phyloP scores from a whole-genome alignment of 306 rosid species.

The Begonia peltatifolia region DNA sequence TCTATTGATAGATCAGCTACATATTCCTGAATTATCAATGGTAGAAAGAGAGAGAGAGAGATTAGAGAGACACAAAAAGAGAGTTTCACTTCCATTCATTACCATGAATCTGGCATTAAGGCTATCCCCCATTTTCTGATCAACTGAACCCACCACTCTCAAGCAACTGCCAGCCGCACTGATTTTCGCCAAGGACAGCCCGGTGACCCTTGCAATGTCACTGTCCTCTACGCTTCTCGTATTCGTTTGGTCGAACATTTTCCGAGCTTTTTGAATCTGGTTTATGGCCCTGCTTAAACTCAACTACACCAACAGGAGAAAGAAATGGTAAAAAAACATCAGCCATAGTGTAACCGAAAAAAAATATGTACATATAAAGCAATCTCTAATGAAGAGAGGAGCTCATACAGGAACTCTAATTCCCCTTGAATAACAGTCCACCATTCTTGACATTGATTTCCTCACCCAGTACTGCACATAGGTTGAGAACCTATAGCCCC shows the following conservation, averaged over 20 bases:
- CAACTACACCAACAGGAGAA: slow-evolving; percentile 37
- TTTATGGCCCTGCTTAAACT: slow-evolving; percentile 51
- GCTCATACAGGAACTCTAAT: slow-evolving; percentile 58
- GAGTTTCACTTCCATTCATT: slow-evolving; percentile 10
- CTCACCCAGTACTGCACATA: slow-evolving; percentile 89
- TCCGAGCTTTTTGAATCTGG: slow-evolving; percentile 66
- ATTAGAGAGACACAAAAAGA: not conserved
- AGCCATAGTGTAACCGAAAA: not conserved
- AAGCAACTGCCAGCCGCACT: slow-evolving; percentile 59
- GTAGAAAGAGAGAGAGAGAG: not conserved
- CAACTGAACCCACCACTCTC: slow-evolving; percentile 63
- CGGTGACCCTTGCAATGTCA: slow-evolving; percentile 64
- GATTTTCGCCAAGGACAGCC: slow-evolving; percentile 71
- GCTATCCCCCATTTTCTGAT: slow-evolving; percentile 52
- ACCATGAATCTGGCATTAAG: slow-evolving; percentile 41
- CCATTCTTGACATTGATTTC: slow-evolving; percentile 66
- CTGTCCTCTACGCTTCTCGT: slow-evolving; percentile 39
- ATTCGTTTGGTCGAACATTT: slow-evolving; percentile 23
- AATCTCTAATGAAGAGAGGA: slow-evolving; percentile 8
- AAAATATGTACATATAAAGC: not conserved
- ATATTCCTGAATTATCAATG: slow-evolving; percentile 34
- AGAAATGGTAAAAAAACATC: slow-evolving; percentile 13
- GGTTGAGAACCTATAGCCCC: slow-evolving; percentile 82
- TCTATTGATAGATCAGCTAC: slow-evolving; percentile 33
- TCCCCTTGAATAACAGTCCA: slow-evolving; percentile 52